Conservation (phyloP, 2,329 filamentous ascomycete species). For the Aspergillus floridensis region DNA sequence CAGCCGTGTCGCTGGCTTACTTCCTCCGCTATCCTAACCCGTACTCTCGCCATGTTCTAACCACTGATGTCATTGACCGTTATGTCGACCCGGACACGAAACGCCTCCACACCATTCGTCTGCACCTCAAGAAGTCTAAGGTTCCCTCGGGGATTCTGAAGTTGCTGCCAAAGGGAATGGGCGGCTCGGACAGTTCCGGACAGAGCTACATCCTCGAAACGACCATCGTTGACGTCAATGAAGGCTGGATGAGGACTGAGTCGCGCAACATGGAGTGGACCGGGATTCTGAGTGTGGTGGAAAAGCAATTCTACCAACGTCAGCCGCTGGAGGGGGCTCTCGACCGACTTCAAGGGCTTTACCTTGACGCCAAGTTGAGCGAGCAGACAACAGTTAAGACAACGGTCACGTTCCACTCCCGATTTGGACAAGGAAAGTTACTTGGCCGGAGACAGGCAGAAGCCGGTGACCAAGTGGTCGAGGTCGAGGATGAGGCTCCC, state of each 20-base stretch:
- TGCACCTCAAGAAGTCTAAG: conserved; percentile 64
- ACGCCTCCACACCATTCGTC: conserved; percentile 59
- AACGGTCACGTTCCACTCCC: conserved; percentile 60
- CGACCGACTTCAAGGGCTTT: conserved; percentile 27
- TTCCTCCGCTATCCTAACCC: conserved; percentile 68
- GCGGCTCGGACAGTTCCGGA: conserved; percentile 57
- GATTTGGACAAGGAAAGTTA: conserved; percentile 58
- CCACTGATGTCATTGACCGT: conserved; percentile 64
- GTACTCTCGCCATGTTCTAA: conserved; percentile 63
- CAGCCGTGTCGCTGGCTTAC: conserved; percentile 65
- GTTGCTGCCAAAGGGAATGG: conserved; percentile 58
- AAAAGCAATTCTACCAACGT: conserved; percentile 57
- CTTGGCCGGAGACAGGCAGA: conserved; percentile 43
- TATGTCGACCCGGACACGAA: conserved; percentile 59
- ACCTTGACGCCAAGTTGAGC: conserved; percentile 37
- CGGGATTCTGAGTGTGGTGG: conserved; percentile 62
- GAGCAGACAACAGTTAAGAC: conserved; percentile 58
- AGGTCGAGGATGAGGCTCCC: conserved; percentile 50
- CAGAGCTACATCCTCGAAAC: conserved; percentile 64
- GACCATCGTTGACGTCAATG: conserved; percentile 59
- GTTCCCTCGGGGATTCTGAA: conserved; percentile 61
- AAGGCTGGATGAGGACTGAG: conserved; percentile 66
- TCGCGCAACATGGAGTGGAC: conserved; percentile 65
- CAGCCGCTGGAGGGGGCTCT: conserved; percentile 31
- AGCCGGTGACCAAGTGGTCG: conserved; percentile 34